These are phyloP conservation scores for Globisporangium polare DNA, from an alignment of 352 stramenopile species.

Conservation along the genomic window DNA sequence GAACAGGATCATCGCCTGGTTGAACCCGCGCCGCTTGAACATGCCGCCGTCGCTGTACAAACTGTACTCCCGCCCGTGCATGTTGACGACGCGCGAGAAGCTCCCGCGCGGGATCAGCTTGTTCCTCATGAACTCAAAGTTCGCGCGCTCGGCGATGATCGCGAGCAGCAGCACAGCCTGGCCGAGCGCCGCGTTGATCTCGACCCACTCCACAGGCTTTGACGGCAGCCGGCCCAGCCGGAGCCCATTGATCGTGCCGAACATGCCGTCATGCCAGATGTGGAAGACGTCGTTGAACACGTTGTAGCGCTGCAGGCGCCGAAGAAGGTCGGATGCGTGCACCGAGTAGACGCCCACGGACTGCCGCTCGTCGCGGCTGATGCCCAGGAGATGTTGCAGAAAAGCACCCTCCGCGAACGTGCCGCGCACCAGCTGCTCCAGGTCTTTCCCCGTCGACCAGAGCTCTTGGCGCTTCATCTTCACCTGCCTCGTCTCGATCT, in stretches of 20 bases:
- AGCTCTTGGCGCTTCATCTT: slow-evolving; percentile 56
- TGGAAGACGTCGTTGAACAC: slow-evolving; percentile 90
- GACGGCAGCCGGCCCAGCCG: slow-evolving; percentile 77
- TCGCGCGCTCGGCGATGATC: slow-evolving; percentile 76
- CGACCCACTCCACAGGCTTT: slow-evolving; percentile 84
- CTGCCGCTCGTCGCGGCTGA: slow-evolving; percentile 73
- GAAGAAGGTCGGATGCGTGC: slow-evolving; percentile 78
- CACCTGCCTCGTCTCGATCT: slow-evolving; percentile 54
- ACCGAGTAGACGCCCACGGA: slow-evolving; percentile 73
- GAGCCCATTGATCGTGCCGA: slow-evolving; percentile 88
- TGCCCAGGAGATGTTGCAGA: slow-evolving; percentile 65
- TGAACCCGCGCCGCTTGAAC: slow-evolving; percentile 89
- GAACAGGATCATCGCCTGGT: slow-evolving; percentile 89
- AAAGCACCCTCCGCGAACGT: slow-evolving; percentile 75
- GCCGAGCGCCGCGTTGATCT: slow-evolving; percentile 88
- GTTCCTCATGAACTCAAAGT: slow-evolving; percentile 84
- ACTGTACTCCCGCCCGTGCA: slow-evolving; percentile 82
- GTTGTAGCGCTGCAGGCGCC: slow-evolving; percentile 79
- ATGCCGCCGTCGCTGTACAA: slow-evolving; percentile 80
- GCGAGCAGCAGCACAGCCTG: slow-evolving; percentile 81
- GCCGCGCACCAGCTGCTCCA: slow-evolving; percentile 66
- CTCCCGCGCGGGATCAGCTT: slow-evolving; percentile 79
- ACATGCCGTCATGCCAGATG: slow-evolving; percentile 89
- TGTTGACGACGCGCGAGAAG: slow-evolving; percentile 82
- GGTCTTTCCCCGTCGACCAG: slow-evolving; percentile 66